Base-by-base conservation (phyloP, 345 rosid genomes). In the Lepidium didymum region DNA sequence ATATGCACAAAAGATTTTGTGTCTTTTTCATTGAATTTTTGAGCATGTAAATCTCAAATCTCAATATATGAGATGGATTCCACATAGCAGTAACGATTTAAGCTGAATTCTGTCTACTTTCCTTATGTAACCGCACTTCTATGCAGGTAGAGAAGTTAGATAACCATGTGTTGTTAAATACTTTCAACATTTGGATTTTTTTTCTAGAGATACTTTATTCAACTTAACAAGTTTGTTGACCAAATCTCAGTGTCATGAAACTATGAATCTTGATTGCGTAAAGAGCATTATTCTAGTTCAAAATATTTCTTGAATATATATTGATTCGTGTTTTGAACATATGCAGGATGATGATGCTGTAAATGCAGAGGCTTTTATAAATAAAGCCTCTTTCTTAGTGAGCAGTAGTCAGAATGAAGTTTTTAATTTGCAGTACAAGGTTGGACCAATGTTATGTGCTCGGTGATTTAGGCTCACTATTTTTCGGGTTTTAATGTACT, bases 301-400 rank as follows among this genome's bases (percentile, higher is more conserved):
- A 36, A 37, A 37, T 38, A 25, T 43, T 3, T 44, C 19, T 52
- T 36, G 14, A 7, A 10, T 56, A 45, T 4, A 31, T 42, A 21
- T 71, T 61, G 52, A 33, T 44, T 13, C n/a, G 19, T 64, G 51
- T 69, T 62, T 63, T 62, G 63, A 59, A 51, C 47, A 25, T 60
- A 38, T 84, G 66, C 77, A 94, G 99, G 99, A 94, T 78, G 96
- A 94, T 78, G 99, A 94, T 87, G 94, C 99, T n/a, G 85, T 87
- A 14, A 94, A 87, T 70, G 99, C 99, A 9, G 96, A 94, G 78
- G 91, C 93, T 69, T 94, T 91, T 69, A 91, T 91, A 59, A 91
- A 94, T 63, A 94, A 91, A 80, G 99, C 97, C 47, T 94, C 99
- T 44, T 94, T 94, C 85, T 76, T 94, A 79, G 97, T 94, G 78